phyloP scores from a whole-genome alignment of 768 basidiomycete genomes.

The Suillus subalutaceus region DNA sequence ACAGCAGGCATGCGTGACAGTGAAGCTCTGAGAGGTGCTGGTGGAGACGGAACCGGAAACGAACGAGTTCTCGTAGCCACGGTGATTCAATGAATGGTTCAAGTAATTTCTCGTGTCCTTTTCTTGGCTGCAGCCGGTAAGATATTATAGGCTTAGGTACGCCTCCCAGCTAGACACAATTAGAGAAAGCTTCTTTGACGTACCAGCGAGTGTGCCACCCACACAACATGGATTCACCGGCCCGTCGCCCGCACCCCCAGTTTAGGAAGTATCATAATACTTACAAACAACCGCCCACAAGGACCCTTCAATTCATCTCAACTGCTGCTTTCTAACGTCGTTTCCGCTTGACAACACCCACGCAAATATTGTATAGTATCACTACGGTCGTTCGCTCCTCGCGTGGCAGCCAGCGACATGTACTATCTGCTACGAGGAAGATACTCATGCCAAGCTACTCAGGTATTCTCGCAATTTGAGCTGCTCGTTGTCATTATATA shows the following conservation, averaged over 20 bases:
- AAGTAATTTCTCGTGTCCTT: conserved; percentile 10
- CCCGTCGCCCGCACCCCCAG: conserved; percentile 9
- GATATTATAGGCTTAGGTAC: conserved; percentile 1
- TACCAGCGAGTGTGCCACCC: too few species aligned
- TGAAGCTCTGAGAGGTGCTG: conserved; percentile 23
- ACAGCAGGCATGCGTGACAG: conserved; percentile 57
- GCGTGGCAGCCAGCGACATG: background rate
- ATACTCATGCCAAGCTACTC: background rate
- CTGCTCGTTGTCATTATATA: conserved; percentile 5
- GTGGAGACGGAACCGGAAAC: conserved; percentile 27
- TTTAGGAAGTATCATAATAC: background rate
- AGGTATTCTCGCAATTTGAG: background rate
- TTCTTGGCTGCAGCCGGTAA: conserved; percentile 5
- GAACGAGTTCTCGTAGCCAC: conserved; percentile 12
- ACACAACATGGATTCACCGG: background rate
- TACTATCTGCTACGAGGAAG: background rate
- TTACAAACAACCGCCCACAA: background rate
- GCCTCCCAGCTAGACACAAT: conserved; percentile 2
- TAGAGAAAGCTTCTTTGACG: background rate
- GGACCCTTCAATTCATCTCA: too few species aligned
- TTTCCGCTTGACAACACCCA: too few species aligned
- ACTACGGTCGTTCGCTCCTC: too few species aligned
- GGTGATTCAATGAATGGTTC: conserved; percentile 15
- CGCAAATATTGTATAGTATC: too few species aligned
- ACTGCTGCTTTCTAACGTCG: too few species aligned